These are phyloP conservation scores for Chaetomium sp. DNA, from an alignment of 2,329 filamentous ascomycete genomes.

Conservation along the genomic window DNA sequence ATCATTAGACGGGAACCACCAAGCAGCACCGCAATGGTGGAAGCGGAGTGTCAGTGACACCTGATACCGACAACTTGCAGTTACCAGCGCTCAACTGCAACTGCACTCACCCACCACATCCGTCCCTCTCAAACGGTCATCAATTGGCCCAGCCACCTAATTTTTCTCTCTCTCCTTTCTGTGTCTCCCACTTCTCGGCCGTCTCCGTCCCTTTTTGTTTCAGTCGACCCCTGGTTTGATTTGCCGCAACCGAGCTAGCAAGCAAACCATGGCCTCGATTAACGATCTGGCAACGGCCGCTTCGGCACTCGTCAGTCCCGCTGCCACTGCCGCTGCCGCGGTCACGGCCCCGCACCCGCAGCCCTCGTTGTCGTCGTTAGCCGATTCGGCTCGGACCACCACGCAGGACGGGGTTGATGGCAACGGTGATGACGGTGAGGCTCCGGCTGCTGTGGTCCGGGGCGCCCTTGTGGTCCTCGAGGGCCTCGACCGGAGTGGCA, in stretches of 20 bases:
- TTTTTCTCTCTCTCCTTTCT: neutral
- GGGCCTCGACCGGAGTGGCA: constrained; percentile 83
- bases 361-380: neutral
- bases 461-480: constrained; percentile 80
- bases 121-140: neutral
- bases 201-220: neutral
- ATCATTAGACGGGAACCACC: too few species aligned
- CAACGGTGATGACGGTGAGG: neutral
- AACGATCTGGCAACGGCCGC: constrained; percentile 45
- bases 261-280: constrained; percentile 34
- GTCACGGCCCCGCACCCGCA: constrained; percentile 7
- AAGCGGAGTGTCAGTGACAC: neutral
- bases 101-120: neutral
- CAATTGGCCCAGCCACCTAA: constrained; percentile 12
- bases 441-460: constrained; percentile 31
- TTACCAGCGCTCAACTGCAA: neutral
- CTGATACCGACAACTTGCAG: neutral
- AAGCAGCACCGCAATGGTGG: neutral
- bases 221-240: neutral
- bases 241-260: neutral
- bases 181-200: neutral
- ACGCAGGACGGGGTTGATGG: neutral
- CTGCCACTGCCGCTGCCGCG: constrained; percentile 1
- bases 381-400: constrained; percentile 3
- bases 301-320: constrained; percentile 30